Base-by-base conservation (phyloP, 1,284 basidiomycete genomes). In the Schizophyllum amplum region DNA sequence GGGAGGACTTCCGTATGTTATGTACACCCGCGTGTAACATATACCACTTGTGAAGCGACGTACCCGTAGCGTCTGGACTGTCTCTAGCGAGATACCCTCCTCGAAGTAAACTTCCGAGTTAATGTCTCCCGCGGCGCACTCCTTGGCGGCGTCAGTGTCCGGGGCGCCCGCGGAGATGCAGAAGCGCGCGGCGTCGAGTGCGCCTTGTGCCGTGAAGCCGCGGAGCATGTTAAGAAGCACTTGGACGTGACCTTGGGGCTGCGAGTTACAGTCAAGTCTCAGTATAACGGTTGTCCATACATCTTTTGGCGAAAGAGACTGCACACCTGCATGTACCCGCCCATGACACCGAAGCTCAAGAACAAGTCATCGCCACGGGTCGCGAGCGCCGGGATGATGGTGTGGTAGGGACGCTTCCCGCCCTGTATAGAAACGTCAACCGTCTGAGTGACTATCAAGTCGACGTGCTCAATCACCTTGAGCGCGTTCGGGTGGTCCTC, bases 111-210 rank as follows among this genome's bases (percentile, higher is more conserved):
- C 87, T 62, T 89, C 85, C 59, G 86, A 88, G 65, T 91, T 90
- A 54, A 87, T 80, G 64, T 90, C 84, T 1, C 85, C 83, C 0
- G 84, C 80, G 27, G 27, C 27, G 27, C 6, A 6, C 33, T 74
- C 69, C 23, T 72, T 72, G 42, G 71, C 69, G 48, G 75, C 74
- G 56, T 80, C 78, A 1, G 81, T 73, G 59, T 90, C 86, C 0
- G 90, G 88, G 63, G 81, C 81, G 21, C 90, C 91, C 3, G 92
- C 82, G 21, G 92, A 92, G 60, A 98, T 95, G 69, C 94, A 97
- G 75, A 98, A 96, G n/a, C 94, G 83, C 3, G 94, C 94, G 0
- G 94, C 90, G 71, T 98, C 96, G 47, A 97, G 79, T 5, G 92
- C 86, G 5, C 89, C 81, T 72, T 97, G 94, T 0, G 84, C 82